Evolutionary conservation across 345 rosid genomes (phyloP).

Genomic region (Capsella bursapastoris): DNA sequence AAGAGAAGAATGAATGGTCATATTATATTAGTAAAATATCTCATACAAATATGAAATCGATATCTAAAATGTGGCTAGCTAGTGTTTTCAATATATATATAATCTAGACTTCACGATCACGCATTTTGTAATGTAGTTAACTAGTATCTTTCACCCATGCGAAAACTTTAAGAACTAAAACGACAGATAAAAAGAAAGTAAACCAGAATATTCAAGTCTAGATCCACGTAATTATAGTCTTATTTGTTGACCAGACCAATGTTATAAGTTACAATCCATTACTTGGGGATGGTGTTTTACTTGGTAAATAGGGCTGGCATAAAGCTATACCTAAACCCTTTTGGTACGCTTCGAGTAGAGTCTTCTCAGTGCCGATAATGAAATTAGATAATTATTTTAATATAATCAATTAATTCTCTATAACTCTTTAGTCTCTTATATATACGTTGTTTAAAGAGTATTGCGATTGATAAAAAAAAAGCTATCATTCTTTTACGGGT

Average conservation of each 20-base stretch:
- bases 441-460: too few relatives aligned
- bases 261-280: slow-evolving; percentile 26
- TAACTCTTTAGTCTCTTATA: too few relatives aligned
- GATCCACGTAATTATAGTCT: slow-evolving; percentile 36
- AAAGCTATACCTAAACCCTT: slow-evolving; percentile 20
- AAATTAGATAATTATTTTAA: background rate
- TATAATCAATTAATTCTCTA: too few relatives aligned
- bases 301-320: slow-evolving; percentile 31
- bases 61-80: slow-evolving; percentile 15
- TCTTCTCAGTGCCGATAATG: background rate
- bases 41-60: slow-evolving; percentile 14
- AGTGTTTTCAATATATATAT: background rate
- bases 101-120: background rate
- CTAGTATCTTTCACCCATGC: slow-evolving; percentile 12
- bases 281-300: slow-evolving; percentile 34
- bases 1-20: slow-evolving; percentile 22
- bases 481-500: too few relatives aligned
- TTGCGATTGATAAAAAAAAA: too few relatives aligned
- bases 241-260: slow-evolving; percentile 28
- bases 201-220: slow-evolving; percentile 28
- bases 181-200: slow-evolving; percentile 6
- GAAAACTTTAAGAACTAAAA: slow-evolving; percentile 22
- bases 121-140: background rate
- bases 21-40: background rate
- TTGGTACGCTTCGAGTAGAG: background rate